Conservation (phyloP, 2,329 filamentous ascomycete genomes). For the Verticillium klebahnii region DNA sequence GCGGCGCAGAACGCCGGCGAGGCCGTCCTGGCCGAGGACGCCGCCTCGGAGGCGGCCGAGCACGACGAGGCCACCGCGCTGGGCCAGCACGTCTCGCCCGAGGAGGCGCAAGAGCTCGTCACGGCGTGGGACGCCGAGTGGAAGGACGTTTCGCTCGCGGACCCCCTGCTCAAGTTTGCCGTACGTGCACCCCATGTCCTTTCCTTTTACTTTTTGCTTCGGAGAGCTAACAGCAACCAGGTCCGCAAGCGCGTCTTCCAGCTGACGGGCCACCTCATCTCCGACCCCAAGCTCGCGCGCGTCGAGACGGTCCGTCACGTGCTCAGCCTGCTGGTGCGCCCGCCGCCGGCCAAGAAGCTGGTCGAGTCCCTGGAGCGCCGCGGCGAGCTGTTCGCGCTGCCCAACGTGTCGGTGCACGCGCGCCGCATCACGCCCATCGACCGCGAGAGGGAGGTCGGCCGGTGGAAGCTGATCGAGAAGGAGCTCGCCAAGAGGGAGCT, state of each 20-base stretch:
- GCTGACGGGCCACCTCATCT: slow-evolving; percentile 70
- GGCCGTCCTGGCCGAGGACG: slow-evolving; percentile 6
- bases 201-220: neutral
- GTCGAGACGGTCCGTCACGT: slow-evolving; percentile 51
- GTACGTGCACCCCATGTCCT: slow-evolving; percentile 43
- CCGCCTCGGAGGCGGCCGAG: slow-evolving; percentile 18
- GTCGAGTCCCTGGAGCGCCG: slow-evolving; percentile 50
- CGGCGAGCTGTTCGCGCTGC: slow-evolving; percentile 43
- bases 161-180: slow-evolving; percentile 64
- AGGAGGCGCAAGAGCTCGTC: slow-evolving; percentile 37
- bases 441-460: slow-evolving; percentile 65
- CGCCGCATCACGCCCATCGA: slow-evolving; percentile 66
- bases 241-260: slow-evolving; percentile 76
- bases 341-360: slow-evolving; percentile 57
- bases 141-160: slow-evolving; percentile 51
- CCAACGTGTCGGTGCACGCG: slow-evolving; percentile 66
- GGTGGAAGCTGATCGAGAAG: slow-evolving; percentile 75
- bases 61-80: slow-evolving; percentile 18
- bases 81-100: slow-evolving; percentile 20
- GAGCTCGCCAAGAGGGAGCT: slow-evolving; percentile 61
- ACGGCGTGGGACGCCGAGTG: slow-evolving; percentile 50
- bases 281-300: slow-evolving; percentile 62
- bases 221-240: slow-evolving; percentile 40
- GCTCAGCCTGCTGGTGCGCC: slow-evolving; percentile 46
- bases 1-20: neutral